Evolutionary conservation across 768 basidiomycete species (phyloP), one percentile per base, ranked within the genome.

Genomic region (Leccinellum rugosiceps): DNA sequence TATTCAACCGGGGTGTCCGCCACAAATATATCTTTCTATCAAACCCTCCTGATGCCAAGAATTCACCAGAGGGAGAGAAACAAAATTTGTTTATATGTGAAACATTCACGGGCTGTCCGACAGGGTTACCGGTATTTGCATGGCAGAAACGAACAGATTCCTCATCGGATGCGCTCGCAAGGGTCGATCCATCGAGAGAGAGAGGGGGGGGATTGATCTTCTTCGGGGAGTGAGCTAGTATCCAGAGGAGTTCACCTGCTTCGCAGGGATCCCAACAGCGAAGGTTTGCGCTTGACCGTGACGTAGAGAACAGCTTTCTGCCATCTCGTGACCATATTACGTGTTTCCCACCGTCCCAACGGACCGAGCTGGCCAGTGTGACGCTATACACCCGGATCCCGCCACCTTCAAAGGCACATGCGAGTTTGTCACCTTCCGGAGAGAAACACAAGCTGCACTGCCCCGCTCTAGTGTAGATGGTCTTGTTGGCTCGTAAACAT

Each of bases 321-420:
- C 52, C 56, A 17, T 62, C 55, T 0, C 3, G 34, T 21, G 61
- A 57, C 61, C 60, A 62, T n/a, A 56, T 7, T 10, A 53, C 17
- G 1, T 7, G 3, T 21, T 45, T n/a, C 7, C 31, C 41, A n/a
- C n/a, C n/a, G n/a, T 1, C n/a, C 1, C 6, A 53, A 9, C 0
- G 35, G 57, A 38, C 45, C 25, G 7, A 35, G 52, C 9, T 2
- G 2, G 1, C 53, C 45, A 19, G 6, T 30, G 0, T 52, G 11
- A 60, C 21, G 14, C 58, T 57, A 7, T 54, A 63, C 1, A 65
- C 7, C 1, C 3, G 32, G 30, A 56, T 34, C 3, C n/a, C 13
- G 7, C 6, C 3, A 1, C n/a, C n/a, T n/a, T 1, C 0, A 0
- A 46, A 50, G 21, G 21, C 47, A 28, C 50, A 55, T 1, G 56